Percentiles rank a stretch among this genome's conserved stretches.
phyloP scores from a whole-genome alignment of 495 filamentous ascomycete species.

The Xylaria cubensis region DNA sequence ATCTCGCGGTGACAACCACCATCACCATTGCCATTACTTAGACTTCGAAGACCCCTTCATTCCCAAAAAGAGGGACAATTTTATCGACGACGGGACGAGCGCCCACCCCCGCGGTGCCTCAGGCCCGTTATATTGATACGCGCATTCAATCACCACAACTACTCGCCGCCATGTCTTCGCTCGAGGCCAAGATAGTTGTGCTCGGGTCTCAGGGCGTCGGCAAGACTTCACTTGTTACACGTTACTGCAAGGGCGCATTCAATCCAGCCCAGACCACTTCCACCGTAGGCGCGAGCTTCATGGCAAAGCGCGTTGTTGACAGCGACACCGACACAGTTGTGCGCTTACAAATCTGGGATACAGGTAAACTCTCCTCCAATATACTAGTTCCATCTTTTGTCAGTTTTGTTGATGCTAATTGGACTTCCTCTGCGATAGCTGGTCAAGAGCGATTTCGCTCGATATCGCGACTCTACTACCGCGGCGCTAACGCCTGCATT shows the following conservation, averaged over 20 bases:
- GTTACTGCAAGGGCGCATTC: constrained; percentile 83
- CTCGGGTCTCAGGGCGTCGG: constrained; percentile 91
- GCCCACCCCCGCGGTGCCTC: not conserved
- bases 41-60: not conserved
- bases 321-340: constrained; percentile 79
- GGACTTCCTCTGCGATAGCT: constrained; percentile 50
- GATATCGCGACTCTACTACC: constrained; percentile 93
- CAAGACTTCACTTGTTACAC: constrained; percentile 90
- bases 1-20: constrained; percentile 17
- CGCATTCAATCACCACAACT: not conserved
- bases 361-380: constrained; percentile 46
- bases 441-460: constrained; percentile 95
- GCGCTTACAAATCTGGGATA: constrained; percentile 91
- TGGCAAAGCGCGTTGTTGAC: constrained; percentile 91
- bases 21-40: constrained; percentile 24
- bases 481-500: constrained; percentile 91
- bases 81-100: not conserved
- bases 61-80: not conserved
- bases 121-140: not conserved
- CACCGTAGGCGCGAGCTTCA: constrained; percentile 92
- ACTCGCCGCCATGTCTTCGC: constrained; percentile 55
- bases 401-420: constrained; percentile 13
- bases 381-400: not conserved
- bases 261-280: constrained; percentile 71
- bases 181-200: constrained; percentile 93